Percentiles rank a stretch among this genome's conserved stretches.
These are phyloP conservation scores for Cladosporium sp. DNA, from an alignment of 2,329 filamentous ascomycete species.

Conservation along the genomic window DNA sequence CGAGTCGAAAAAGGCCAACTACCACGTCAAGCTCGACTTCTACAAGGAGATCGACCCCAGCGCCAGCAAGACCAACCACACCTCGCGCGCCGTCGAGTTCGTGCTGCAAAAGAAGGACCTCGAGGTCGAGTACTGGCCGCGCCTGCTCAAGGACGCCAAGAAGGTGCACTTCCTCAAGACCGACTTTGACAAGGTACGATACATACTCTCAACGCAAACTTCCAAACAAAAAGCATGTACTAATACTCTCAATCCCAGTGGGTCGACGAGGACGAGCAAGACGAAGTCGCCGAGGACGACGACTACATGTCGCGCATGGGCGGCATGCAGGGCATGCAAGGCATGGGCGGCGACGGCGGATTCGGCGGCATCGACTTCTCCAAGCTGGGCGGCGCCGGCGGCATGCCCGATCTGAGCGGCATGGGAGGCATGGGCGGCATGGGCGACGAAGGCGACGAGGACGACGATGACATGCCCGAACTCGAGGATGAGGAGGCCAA, in stretches of 20 bases:
- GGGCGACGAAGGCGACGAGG: constrained; percentile 60
- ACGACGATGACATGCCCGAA: constrained; percentile 70
- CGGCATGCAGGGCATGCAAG: constrained; percentile 40
- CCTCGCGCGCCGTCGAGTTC: constrained; percentile 79
- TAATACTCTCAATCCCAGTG: constrained; percentile 49
- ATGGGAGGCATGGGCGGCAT: constrained; percentile 29
- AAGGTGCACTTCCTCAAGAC: constrained; percentile 97
- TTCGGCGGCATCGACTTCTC: constrained; percentile 48
- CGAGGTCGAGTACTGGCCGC: constrained; percentile 91
- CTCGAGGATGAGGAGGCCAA: constrained; percentile 60
- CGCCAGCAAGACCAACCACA: constrained; percentile 84
- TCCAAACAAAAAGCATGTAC: background rate
- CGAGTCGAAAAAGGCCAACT: constrained; percentile 78
- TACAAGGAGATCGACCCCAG: constrained; percentile 85
- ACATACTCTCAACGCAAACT: background rate
- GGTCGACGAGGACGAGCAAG: constrained; percentile 98
- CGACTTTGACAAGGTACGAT: constrained; percentile 85
- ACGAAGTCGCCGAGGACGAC: constrained; percentile 81
- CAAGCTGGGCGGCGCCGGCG: constrained; percentile 41
- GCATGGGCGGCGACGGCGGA: constrained; percentile 44
- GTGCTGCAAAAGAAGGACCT: constrained; percentile 97
- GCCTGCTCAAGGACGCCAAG: constrained; percentile 83
- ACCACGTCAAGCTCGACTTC: constrained; percentile 81
- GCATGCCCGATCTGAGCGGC: constrained; percentile 40
- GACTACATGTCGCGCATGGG: constrained; percentile 50